A percentile compares a stretch with the other conserved stretches of the same genome.
Evolutionary conservation across 192 early-diverging fungal genomes (phyloP).

Genomic region (Coemansia javaensis): DNA sequence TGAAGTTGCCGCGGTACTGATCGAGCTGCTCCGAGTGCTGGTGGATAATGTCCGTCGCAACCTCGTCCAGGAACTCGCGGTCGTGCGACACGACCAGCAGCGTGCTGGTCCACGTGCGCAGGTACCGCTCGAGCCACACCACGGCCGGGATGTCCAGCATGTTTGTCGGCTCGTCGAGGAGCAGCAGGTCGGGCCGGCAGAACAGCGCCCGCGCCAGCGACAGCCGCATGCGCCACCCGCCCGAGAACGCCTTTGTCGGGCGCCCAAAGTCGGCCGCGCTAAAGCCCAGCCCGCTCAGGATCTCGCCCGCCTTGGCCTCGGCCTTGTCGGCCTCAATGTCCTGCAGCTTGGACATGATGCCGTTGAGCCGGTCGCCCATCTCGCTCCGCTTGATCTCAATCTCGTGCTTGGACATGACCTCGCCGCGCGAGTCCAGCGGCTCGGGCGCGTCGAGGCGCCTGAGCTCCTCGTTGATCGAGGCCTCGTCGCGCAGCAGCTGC

Average conservation of each 20-base stretch:
- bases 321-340: conserved; percentile 98
- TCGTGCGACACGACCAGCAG: conserved; percentile 98
- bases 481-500: conserved; percentile 81
- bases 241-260: conserved; percentile 92
- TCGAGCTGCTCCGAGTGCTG: conserved; percentile 91
- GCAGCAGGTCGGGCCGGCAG: conserved; percentile 84
- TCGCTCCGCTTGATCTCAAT: conserved; percentile 56
- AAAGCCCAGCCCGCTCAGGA: conserved; percentile 96
- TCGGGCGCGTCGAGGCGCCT: conserved; percentile 26
- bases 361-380: conserved; percentile 62
- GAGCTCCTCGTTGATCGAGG: conserved; percentile 55
- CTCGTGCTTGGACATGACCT: conserved; percentile 52
- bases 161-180: conserved; percentile 91
- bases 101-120: conserved; percentile 86
- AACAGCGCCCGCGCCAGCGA: conserved; percentile 95
- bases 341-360: conserved; percentile 77
- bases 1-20: conserved; percentile 94
- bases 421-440: conserved; percentile 47
- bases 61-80: conserved; percentile 93
- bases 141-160: conserved; percentile 96
- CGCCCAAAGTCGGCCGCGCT: conserved; percentile 65
- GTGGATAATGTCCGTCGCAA: conserved; percentile 95
- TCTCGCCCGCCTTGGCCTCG: conserved; percentile 92
- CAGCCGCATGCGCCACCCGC: conserved; percentile 99
- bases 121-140: conserved; percentile 94